Conservation (phyloP, 805 yeast genomes). For the Lipomyces spencermartinsiae region DNA sequence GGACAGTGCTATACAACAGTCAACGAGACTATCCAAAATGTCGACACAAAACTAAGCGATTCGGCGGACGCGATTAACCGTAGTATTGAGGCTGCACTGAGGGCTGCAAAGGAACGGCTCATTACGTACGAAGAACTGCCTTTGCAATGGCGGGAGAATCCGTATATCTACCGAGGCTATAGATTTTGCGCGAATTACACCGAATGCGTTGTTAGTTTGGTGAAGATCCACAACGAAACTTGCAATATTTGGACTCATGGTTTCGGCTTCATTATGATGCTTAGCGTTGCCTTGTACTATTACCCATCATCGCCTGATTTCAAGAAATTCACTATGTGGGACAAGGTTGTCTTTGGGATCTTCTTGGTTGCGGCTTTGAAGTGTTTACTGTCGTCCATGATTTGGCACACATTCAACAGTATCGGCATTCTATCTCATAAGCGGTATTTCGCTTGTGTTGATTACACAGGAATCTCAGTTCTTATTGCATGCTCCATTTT, state of each 20-base stretch:
- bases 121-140: slow-evolving; percentile 89
- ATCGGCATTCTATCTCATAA: slow-evolving; percentile 66
- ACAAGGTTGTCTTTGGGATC: slow-evolving; percentile 61
- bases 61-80: slow-evolving; percentile 33
- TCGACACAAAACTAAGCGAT: slow-evolving; percentile 16
- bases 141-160: slow-evolving; percentile 90
- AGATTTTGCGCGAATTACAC: slow-evolving; percentile 72
- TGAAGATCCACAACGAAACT: slow-evolving; percentile 80
- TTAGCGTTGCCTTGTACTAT: slow-evolving; percentile 62
- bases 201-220: slow-evolving; percentile 65
- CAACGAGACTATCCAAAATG: slow-evolving; percentile 20
- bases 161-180: slow-evolving; percentile 82
- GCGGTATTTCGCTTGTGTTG: slow-evolving; percentile 86
- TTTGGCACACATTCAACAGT: slow-evolving; percentile 92
- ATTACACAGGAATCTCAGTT: slow-evolving; percentile 91
- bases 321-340: slow-evolving; percentile 47
- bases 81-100: slow-evolving; percentile 32
- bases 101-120: slow-evolving; percentile 50
- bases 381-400: slow-evolving; percentile 77
- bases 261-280: slow-evolving; percentile 65
- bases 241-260: slow-evolving; percentile 94
- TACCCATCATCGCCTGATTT: slow-evolving; percentile 68
- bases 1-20: slow-evolving; percentile 39
- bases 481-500: slow-evolving; percentile 88
- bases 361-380: slow-evolving; percentile 75